These are phyloP conservation scores for Ogataea degrootiae DNA, from an alignment of 805 yeast species.

Conservation along the genomic window DNA sequence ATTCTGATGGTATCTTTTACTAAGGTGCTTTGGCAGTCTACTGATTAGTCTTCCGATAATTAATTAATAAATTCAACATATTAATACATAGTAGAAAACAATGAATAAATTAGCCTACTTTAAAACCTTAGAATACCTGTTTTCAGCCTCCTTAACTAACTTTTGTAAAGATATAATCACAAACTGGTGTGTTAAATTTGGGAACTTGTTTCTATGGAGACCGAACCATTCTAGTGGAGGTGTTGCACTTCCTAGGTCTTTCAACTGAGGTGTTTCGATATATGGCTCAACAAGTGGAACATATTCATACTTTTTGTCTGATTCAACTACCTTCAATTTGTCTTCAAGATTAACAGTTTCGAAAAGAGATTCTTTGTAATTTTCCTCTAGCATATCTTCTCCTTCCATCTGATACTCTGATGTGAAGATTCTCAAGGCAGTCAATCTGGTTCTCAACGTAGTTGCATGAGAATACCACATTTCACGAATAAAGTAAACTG, in stretches of 20 bases:
- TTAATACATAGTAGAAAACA: no score
- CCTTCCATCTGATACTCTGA: slow-evolving; percentile 27
- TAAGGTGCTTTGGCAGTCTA: no score
- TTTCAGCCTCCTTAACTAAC: slow-evolving; percentile 64
- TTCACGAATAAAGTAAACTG: slow-evolving; percentile 82
- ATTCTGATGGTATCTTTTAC: no score
- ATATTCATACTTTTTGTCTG: slow-evolving; percentile 48
- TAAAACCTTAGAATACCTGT: slow-evolving; percentile 44
- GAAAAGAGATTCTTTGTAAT: slow-evolving; percentile 30
- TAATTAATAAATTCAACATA: no score
- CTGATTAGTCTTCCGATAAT: no score
- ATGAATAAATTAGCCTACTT: slow-evolving; percentile 23
- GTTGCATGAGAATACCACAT: slow-evolving; percentile 86
- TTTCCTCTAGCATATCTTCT: slow-evolving; percentile 29
- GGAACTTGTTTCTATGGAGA: slow-evolving; percentile 78
- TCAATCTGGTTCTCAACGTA: slow-evolving; percentile 60
- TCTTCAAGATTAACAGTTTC: slow-evolving; percentile 34
- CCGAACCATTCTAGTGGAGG: slow-evolving; percentile 99
- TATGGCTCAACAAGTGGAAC: slow-evolving; percentile 67
- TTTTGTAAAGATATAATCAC: slow-evolving; percentile 71
- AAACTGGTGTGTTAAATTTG: slow-evolving; percentile 79
- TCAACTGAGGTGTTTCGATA: slow-evolving; percentile 84
- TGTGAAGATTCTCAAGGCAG: slow-evolving; percentile 31
- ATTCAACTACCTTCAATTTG: slow-evolving; percentile 43
- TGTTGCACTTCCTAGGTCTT: slow-evolving; percentile 92